Evolutionary conservation across 108 stramenopile genomes (phyloP), one percentile per base, ranked within the genome.

Genomic region (Cyclotella cryptica): DNA sequence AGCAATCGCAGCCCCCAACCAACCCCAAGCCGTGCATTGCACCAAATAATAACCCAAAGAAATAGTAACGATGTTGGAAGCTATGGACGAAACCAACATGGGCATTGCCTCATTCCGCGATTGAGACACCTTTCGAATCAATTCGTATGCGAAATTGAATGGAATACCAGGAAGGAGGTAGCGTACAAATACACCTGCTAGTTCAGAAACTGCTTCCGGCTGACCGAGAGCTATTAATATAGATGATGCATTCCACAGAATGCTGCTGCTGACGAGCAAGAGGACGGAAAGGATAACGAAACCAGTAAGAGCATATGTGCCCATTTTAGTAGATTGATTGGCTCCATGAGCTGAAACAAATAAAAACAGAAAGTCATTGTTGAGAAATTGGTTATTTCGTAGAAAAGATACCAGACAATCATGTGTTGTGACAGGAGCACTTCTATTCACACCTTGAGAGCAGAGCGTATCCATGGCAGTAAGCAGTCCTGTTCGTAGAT

Each of bases 401-500:
- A 24, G 55, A 21, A 55, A 12, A 55, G 24, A 22, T 24, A 55
- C 24, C 22, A 24, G 24, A 55, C 24, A 21, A 12, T 9, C 12
- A 22, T 39, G 35, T 35, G 35, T 35, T 35, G 2, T 35, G 35
- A 6, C 6, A 35, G 6, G 6, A 35, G 35, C 35, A 35, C n/a
- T n/a, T n/a, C 9, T 28, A 17, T n/a, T 13, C 60, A 15, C 35
- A 61, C 60, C 60, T 39, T 80, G 79, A 6, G 72, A 51, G 29
- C 84, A 85, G 8, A 85, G 64, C 52, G 84, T 85, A 53, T 85
- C 84, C 55, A 85, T 57, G 3, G 84, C 84, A 29, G 74, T 85
- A 2, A 75, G 58, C 1, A 84, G 53, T 7, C 75, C 75, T 77
- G 24, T 21, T 40, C 3, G 24, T 26, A 57, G 12, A 3, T 22